These are phyloP conservation scores for Laguncularia racemosa DNA, from an alignment of 345 rosid species.

Conservation along the genomic window DNA sequence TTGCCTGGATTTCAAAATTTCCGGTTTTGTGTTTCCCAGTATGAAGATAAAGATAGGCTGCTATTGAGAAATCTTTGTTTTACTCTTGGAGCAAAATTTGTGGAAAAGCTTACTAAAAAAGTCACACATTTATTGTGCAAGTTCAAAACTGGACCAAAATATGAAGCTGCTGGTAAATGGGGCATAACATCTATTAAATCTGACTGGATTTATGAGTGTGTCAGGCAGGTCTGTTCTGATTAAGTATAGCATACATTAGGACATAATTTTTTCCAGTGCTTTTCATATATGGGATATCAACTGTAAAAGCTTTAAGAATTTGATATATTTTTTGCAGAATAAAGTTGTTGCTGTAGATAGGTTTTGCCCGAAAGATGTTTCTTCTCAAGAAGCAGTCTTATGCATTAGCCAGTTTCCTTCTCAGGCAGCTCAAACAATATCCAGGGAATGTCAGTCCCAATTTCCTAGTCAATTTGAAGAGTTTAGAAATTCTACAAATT, in stretches of 20 bases:
- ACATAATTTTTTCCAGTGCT: neutral
- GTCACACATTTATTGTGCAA: slow-evolving; percentile 88
- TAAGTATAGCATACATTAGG: no score
- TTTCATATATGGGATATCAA: neutral
- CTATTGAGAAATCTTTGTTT: slow-evolving; percentile 73
- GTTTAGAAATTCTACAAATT: slow-evolving; percentile 15
- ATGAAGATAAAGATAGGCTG: slow-evolving; percentile 62
- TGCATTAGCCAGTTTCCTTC: slow-evolving; percentile 62
- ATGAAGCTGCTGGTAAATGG: slow-evolving; percentile 73
- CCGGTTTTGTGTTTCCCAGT: slow-evolving; percentile 76
- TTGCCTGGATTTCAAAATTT: slow-evolving; percentile 74
- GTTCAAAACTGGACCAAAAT: slow-evolving; percentile 61
- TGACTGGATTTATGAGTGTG: slow-evolving; percentile 89
- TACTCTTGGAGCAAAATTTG: slow-evolving; percentile 75
- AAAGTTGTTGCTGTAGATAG: slow-evolving; percentile 48
- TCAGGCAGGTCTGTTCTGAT: slow-evolving; percentile 54
- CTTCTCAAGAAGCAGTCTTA: slow-evolving; percentile 57
- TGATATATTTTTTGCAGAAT: slow-evolving; percentile 39
- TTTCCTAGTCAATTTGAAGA: slow-evolving; percentile 41
- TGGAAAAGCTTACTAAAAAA: slow-evolving; percentile 52
- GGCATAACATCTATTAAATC: slow-evolving; percentile 53
- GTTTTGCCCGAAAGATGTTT: slow-evolving; percentile 68
- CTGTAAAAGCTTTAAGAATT: neutral
- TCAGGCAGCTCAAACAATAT: slow-evolving; percentile 38
- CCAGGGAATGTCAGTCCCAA: slow-evolving; percentile 45